Conservation (phyloP, 768 basidiomycete genomes). For the Auriscalpium vulgare region DNA sequence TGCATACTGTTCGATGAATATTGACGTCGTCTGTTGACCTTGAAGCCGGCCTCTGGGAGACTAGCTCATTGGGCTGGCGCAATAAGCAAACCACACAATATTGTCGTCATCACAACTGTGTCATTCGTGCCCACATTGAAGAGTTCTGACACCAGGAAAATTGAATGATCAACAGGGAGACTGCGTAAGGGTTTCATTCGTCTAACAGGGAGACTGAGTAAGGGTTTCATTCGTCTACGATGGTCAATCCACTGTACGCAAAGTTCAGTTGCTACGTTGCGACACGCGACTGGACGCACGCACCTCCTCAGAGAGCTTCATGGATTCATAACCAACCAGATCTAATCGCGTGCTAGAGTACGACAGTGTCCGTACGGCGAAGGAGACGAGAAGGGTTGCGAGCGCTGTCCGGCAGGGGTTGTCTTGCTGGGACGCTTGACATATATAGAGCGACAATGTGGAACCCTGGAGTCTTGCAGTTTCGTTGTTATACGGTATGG, state of each 20-base stretch:
- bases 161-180: constrained; percentile 29
- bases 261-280: neutral
- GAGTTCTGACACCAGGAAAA: too few relatives aligned
- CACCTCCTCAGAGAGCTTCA: constrained; percentile 87
- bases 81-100: too few relatives aligned
- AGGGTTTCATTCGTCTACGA: constrained; percentile 53
- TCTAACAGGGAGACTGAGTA: too few relatives aligned
- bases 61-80: too few relatives aligned
- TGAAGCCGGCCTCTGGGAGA: too few relatives aligned
- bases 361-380: constrained; percentile 81
- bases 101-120: too few relatives aligned
- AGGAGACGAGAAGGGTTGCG: constrained; percentile 74
- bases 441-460: too few relatives aligned
- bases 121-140: too few relatives aligned
- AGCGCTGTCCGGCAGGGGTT: constrained; percentile 77
- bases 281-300: constrained; percentile 9
- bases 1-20: too few relatives aligned
- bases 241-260: constrained; percentile 81
- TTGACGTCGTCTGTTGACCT: too few relatives aligned
- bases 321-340: constrained; percentile 90
- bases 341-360: constrained; percentile 82
- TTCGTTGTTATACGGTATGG: too few relatives aligned
- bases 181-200: constrained; percentile 62
- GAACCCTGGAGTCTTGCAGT: too few relatives aligned
- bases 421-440: constrained; percentile 90